Evolutionary conservation across 2,329 filamentous ascomycete species (phyloP).

Genomic region (Claviceps sp.): DNA sequence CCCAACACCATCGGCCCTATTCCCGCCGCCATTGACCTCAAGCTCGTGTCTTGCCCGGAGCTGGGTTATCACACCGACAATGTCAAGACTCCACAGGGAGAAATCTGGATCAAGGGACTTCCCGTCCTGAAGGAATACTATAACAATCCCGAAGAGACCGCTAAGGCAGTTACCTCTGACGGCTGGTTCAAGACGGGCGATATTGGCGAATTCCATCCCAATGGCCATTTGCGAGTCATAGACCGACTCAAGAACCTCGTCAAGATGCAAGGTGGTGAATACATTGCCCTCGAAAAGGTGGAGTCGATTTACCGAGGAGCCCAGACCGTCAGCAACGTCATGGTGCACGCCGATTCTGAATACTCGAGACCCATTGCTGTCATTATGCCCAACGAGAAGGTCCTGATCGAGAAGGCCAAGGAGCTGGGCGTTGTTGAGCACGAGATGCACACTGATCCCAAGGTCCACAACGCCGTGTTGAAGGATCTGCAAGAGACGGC

Average conservation of each 20-base stretch:
- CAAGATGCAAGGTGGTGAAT: conserved; percentile 91
- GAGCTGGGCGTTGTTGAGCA: conserved; percentile 51
- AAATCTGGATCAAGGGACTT: conserved; percentile 77
- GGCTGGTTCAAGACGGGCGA: conserved; percentile 98
- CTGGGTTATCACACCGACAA: conserved; percentile 70
- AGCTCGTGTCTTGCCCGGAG: conserved; percentile 81
- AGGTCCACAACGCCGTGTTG: conserved; percentile 45
- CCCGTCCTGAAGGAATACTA: conserved; percentile 69
- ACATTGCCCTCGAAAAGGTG: conserved; percentile 92
- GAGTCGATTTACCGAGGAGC: conserved; percentile 80
- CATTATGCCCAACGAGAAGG: conserved; percentile 55
- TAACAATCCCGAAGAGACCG: conserved; percentile 75
- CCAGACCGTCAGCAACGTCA: conserved; percentile 71
- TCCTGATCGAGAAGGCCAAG: conserved; percentile 45
- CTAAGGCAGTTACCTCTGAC: conserved; percentile 62
- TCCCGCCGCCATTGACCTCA: conserved; percentile 67
- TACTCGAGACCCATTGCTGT: conserved; percentile 72
- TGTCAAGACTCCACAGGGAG: conserved; percentile 64
- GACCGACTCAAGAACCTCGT: conserved; percentile 98
- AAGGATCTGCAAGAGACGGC: conserved; percentile 57
- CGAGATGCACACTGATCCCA: conserved; percentile 52
- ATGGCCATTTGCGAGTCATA: conserved; percentile 75
- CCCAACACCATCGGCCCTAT: conserved; percentile 65
- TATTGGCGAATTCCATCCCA: conserved; percentile 74
- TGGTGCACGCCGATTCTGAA: conserved; percentile 66